These are phyloP conservation scores for Fusarium setosum DNA, from an alignment of 2,329 filamentous ascomycete genomes.

Conservation along the genomic window DNA sequence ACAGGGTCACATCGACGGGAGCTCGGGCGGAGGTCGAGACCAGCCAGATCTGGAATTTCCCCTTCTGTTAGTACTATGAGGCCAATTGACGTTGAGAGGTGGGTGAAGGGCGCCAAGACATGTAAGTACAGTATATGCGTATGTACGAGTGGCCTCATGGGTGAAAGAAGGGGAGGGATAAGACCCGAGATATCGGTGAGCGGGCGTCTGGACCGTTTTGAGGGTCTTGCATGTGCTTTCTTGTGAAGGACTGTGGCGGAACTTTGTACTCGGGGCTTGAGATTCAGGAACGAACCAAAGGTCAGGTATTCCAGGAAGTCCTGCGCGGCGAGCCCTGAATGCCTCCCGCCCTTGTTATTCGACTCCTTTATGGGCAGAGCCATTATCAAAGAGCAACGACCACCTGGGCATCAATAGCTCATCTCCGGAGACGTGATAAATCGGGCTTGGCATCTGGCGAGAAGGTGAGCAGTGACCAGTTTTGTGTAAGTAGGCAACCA, in stretches of 20 bases:
- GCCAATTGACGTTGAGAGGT: background rate
- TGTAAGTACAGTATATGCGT: too few species aligned
- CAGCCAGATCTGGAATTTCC: conserved; percentile 14
- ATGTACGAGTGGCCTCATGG: conserved; percentile 18
- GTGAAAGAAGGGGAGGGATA: conserved; percentile 6
- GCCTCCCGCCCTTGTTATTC: background rate
- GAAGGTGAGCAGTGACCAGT: background rate
- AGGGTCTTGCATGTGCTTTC: conserved; percentile 11
- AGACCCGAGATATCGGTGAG: conserved; percentile 16
- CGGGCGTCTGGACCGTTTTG: conserved; percentile 16
- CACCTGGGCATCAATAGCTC: background rate
- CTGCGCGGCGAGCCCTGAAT: conserved; percentile 3
- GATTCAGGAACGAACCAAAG: conserved; percentile 19
- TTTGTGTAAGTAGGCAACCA: background rate
- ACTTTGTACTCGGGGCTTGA: background rate
- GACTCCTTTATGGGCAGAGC: background rate
- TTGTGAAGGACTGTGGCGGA: background rate
- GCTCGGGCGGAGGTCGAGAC: conserved; percentile 15
- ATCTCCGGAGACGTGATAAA: background rate
- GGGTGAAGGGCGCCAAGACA: background rate
- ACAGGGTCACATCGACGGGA: conserved; percentile 12
- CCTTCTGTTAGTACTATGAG: conserved; percentile 1
- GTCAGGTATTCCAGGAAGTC: background rate
- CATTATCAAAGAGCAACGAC: background rate
- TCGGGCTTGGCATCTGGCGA: background rate